Conservation (phyloP, 2,329 filamentous ascomycete species). For the Neonectria punicea region DNA sequence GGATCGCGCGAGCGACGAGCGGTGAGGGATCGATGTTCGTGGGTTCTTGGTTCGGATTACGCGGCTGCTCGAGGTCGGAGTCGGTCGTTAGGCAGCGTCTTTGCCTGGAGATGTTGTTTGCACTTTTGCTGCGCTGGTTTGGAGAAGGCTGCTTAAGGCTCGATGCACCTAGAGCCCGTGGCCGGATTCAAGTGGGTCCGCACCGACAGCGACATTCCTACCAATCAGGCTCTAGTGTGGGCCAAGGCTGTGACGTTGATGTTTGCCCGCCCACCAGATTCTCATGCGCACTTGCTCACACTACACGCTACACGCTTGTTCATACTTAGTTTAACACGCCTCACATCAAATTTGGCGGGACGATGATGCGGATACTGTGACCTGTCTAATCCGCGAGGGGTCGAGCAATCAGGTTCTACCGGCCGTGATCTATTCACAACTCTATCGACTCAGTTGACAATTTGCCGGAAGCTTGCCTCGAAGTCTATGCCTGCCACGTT, state of each 20-base stretch:
- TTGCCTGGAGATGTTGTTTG: slow-evolving; percentile 33
- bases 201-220: slow-evolving; percentile 42
- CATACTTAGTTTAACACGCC: neutral
- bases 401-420: too few relatives aligned
- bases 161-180: slow-evolving; percentile 39
- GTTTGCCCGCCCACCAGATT: neutral
- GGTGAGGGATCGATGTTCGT: slow-evolving; percentile 17
- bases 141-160: slow-evolving; percentile 43
- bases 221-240: slow-evolving; percentile 43
- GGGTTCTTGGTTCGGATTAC: slow-evolving; percentile 27
- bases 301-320: neutral
- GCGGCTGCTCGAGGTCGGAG: slow-evolving; percentile 27
- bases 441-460: slow-evolving; percentile 32
- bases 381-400: neutral
- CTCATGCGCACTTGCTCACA: neutral
- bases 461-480: slow-evolving; percentile 54
- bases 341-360: neutral
- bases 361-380: neutral
- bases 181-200: slow-evolving; percentile 55
- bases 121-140: slow-evolving; percentile 37
- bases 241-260: slow-evolving; percentile 36
- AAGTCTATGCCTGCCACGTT: slow-evolving; percentile 64
- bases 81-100: slow-evolving; percentile 40
- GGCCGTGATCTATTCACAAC: slow-evolving; percentile 1
- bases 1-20: slow-evolving; percentile 39